Evolutionary conservation across 108 stramenopile genomes (phyloP), one percentile per base, ranked within the genome.

Genomic region (Cyclotella baltica): DNA sequence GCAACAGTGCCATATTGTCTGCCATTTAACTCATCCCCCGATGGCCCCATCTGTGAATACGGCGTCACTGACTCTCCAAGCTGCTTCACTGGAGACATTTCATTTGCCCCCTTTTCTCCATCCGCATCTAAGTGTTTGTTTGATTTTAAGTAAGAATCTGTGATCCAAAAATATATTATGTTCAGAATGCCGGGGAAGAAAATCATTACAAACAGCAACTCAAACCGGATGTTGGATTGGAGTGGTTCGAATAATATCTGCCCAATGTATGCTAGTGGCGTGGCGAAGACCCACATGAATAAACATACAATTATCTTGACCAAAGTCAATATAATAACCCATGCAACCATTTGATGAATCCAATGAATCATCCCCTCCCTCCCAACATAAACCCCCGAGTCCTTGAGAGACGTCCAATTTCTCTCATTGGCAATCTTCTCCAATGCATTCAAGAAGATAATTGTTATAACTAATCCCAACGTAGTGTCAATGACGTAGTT

Each of bases 121-220:
- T 90, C 86, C 0, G 85, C 90, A 73, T 76, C 84, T 13, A 73
- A 55, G 22, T 85, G 71, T n/a, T 56, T 74, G 33, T 73, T 78
- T n/a, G 95, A 91, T 82, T 96, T 92, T 28, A 96, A 83, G 76
- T 92, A 93, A 4, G 80, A 83, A 72, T 96, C 96, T 13, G 93
- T 92, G 47, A 96, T 89, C 96, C 96, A 96, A 74, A 96, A 96
- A 78, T 95, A 96, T 72, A 96, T 87, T 33, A 96, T 87, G 59
- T 96, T 96, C 81, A 94, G 67, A 48, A 94, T 64, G 18, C 96
- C 96, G 6, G 96, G 96, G 58, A 96, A 96, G 76, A 96, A 87
- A 46, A 96, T 94, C 96, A 96, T 96, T 5, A 96, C 96, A 67
- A 96, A 96, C 55, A 96, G 63, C 22, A 96, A 81, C 52, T 94